Percentiles rank a stretch among this genome's conserved stretches.
phyloP scores from a whole-genome alignment of 345 rosid species.

The Pistacia vera region DNA sequence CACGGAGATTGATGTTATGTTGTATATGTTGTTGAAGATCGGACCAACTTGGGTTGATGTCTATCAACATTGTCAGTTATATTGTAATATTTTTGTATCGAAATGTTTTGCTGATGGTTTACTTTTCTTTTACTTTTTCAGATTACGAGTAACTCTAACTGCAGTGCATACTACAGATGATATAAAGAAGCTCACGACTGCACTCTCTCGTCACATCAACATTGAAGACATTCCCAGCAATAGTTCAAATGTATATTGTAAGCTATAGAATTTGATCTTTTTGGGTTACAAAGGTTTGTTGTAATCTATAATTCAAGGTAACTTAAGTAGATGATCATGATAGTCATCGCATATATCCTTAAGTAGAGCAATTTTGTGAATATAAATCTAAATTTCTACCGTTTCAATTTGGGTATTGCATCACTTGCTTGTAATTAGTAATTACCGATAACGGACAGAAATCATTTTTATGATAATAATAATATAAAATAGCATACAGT shows the following conservation, averaged over 20 bases:
- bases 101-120: background rate
- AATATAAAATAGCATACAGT: background rate
- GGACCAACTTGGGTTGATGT: no score
- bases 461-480: no score
- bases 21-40: no score
- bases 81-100: background rate
- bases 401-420: no score
- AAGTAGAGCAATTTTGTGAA: no score
- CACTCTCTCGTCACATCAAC: constrained; percentile 59
- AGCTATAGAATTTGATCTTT: constrained; percentile 31
- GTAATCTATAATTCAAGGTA: no score
- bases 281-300: no score
- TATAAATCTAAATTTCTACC: background rate
- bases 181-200: constrained; percentile 68
- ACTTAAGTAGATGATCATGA: background rate
- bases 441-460: no score
- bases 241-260: constrained; percentile 39
- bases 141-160: constrained; percentile 77
- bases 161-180: constrained; percentile 79
- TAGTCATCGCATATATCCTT: background rate
- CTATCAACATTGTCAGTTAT: background rate
- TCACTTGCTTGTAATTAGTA: no score
- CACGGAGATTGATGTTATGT: no score
- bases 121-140: constrained; percentile 16
- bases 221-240: constrained; percentile 37